phyloP scores from a whole-genome alignment of 345 rosid species.

The Eucalyptus polyanthemos region DNA sequence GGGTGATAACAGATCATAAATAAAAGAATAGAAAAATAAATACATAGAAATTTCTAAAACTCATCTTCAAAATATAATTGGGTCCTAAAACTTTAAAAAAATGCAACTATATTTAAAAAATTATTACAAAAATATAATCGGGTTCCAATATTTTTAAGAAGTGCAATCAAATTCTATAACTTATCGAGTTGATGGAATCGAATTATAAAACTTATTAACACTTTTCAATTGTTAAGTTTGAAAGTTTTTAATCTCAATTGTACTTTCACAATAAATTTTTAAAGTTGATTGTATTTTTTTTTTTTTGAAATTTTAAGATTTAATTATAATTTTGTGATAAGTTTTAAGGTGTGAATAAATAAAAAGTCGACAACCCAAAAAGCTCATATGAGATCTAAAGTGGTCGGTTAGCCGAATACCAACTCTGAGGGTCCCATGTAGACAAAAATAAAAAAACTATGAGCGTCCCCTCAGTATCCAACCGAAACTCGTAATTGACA shows the following conservation, averaged over 20 bases:
- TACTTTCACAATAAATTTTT: rapidly evolving
- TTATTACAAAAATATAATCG: no score
- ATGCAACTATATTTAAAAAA: rapidly evolving
- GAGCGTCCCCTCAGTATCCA: background rate
- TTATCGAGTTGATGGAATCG: rapidly evolving
- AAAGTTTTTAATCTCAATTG: no score
- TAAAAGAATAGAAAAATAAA: background rate
- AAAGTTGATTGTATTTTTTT: no score
- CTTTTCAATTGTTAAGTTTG: no score
- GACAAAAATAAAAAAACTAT: no score
- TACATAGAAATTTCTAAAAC: no score
- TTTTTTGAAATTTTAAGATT: no score
- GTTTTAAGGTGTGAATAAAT: no score
- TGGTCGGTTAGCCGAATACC: rapidly evolving
- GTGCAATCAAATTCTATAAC: rapidly evolving
- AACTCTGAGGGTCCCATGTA: no score
- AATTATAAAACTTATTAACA: rapidly evolving
- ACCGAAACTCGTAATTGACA: background rate
- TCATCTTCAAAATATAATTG: background rate
- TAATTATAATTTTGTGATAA: rapidly evolving
- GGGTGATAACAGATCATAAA: background rate
- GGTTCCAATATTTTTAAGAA: rapidly evolving
- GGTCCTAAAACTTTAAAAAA: rapidly evolving
- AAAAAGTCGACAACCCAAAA: no score
- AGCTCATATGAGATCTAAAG: background rate